A percentile compares a stretch with the other conserved stretches of the same genome.
These are phyloP conservation scores for Podila horticola DNA, from an alignment of 192 early-diverging fungal genomes.

Conservation along the genomic window DNA sequence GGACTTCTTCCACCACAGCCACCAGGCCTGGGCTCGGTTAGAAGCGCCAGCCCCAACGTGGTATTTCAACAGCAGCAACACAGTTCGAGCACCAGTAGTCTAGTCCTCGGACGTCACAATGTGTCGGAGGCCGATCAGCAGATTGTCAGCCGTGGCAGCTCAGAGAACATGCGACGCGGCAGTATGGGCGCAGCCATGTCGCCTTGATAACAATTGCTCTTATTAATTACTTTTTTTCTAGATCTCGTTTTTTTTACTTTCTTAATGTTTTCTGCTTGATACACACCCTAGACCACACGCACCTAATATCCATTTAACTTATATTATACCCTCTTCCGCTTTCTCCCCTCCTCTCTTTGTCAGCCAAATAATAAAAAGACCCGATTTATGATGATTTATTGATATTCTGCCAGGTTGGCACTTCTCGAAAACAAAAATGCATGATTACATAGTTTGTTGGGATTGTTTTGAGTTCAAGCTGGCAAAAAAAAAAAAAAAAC, in stretches of 20 bases:
- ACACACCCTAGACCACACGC: too few species aligned
- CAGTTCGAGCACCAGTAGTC: slow-evolving; percentile 38
- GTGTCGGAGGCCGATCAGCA: slow-evolving; percentile 47
- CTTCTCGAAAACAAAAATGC: too few species aligned
- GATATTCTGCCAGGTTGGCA: too few species aligned
- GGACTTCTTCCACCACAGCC: neutral
- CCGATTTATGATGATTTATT: neutral
- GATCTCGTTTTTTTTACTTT: neutral
- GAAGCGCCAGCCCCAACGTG: slow-evolving; percentile 38
- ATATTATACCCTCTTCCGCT: slow-evolving; percentile 9
- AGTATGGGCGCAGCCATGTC: slow-evolving; percentile 34
- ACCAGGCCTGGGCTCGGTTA: neutral
- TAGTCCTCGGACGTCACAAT: slow-evolving; percentile 40
- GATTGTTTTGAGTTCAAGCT: too few species aligned
- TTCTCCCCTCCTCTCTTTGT: neutral
- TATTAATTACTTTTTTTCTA: slow-evolving; percentile 6
- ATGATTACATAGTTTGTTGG: too few species aligned
- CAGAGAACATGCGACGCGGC: slow-evolving; percentile 36
- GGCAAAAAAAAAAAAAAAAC: too few species aligned
- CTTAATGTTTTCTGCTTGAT: neutral
- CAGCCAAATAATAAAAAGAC: slow-evolving; percentile 2
- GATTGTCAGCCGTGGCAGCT: slow-evolving; percentile 36
- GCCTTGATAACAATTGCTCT: neutral
- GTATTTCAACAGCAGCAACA: slow-evolving; percentile 28
- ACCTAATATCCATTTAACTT: neutral